phyloP scores from a whole-genome alignment of 495 filamentous ascomycete species.

The Chaetomium cochliodes region DNA sequence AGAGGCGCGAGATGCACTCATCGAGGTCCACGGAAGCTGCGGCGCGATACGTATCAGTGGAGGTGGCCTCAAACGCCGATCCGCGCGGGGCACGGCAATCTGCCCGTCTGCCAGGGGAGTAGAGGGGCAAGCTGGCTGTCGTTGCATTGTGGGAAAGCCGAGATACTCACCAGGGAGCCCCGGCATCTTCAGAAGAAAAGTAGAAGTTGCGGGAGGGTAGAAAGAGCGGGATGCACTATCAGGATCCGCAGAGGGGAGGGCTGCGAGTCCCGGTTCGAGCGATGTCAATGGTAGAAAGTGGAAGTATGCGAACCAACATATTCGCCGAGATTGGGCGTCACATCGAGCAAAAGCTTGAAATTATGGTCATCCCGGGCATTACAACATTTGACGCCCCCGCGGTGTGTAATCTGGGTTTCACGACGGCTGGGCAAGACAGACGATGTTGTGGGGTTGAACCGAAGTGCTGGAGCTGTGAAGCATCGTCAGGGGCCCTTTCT shows the following conservation, averaged over 20 bases:
- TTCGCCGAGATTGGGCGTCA: conserved; percentile 32
- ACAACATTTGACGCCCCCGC: not conserved
- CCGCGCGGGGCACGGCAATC: conserved; percentile 10
- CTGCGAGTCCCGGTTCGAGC: conserved; percentile 36
- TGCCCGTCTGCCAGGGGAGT: not conserved
- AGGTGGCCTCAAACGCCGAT: not conserved
- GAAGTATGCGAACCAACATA: conserved; percentile 37
- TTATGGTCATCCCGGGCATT: not conserved
- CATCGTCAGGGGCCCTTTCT: not conserved
- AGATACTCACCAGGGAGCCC: conserved; percentile 74
- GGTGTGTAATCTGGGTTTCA: too few species aligned
- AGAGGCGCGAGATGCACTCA: conserved; percentile 93
- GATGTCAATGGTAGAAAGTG: conserved; percentile 33
- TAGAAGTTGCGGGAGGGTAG: conserved; percentile 4
- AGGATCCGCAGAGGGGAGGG: conserved; percentile 24
- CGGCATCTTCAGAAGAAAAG: conserved; percentile 61
- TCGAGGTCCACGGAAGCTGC: conserved; percentile 94
- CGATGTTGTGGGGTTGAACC: not conserved
- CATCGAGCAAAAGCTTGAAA: conserved; percentile 24
- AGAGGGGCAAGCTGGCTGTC: not conserved
- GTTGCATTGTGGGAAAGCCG: not conserved
- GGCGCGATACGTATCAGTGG: conserved; percentile 15
- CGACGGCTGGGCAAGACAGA: not conserved
- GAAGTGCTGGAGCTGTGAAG: not conserved
- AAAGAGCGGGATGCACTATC: conserved; percentile 20